Conservation (phyloP, 2,329 filamentous ascomycete species). For the Clonostachys sp. region DNA sequence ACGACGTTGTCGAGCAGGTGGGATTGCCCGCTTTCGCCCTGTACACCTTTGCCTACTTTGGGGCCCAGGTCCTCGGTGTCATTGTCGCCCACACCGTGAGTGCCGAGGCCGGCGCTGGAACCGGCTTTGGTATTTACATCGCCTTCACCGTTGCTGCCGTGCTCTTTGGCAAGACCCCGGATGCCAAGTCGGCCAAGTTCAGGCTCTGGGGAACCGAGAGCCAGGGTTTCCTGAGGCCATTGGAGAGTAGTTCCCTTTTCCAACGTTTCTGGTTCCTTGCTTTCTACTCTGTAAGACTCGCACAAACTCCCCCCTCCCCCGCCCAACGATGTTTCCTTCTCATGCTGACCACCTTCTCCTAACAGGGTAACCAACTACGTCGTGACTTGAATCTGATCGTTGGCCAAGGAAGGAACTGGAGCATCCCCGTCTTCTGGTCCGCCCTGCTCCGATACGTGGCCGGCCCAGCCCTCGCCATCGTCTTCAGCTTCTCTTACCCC, state of each 20-base stretch:
- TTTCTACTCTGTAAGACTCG: conserved; percentile 50
- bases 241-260: conserved; percentile 26
- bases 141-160: conserved; percentile 29
- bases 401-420: conserved; percentile 50
- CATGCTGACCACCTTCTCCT: background rate
- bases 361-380: conserved; percentile 49
- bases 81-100: conserved; percentile 39
- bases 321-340: background rate
- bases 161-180: conserved; percentile 34
- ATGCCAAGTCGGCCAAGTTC: conserved; percentile 23
- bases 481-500: conserved; percentile 47
- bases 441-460: conserved; percentile 43
- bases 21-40: conserved; percentile 34
- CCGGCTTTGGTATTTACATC: conserved; percentile 48
- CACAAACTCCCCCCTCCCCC: no score
- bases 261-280: conserved; percentile 45
- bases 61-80: conserved; percentile 46
- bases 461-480: conserved; percentile 42
- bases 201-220: no score
- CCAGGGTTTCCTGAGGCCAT: conserved; percentile 20
- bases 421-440: conserved; percentile 45
- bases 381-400: conserved; percentile 50
- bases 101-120: conserved; percentile 39
- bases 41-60: conserved; percentile 48
- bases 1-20: conserved; percentile 36